Evolutionary conservation across 441 rosid species (phyloP).

Genomic region (Rhodomyrtus psidioides): DNA sequence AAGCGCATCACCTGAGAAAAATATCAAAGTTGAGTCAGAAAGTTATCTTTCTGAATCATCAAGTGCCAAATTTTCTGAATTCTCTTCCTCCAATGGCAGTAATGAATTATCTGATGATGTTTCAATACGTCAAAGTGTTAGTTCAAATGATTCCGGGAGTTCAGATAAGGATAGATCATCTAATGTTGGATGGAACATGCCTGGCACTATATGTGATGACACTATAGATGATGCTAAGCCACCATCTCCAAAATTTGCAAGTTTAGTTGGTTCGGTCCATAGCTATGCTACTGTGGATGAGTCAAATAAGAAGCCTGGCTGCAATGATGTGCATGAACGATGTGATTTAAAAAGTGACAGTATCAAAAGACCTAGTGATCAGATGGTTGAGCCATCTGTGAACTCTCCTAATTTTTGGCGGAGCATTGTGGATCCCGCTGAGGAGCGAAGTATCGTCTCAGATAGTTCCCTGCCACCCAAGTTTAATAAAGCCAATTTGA

Average conservation of each 20-base stretch:
- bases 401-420: constrained; percentile 60
- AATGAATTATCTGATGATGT: constrained; percentile 64
- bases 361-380: constrained; percentile 8
- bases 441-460: constrained; percentile 13
- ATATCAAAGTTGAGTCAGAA: constrained; percentile 32
- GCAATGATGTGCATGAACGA: constrained; percentile 18
- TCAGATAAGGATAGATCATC: constrained; percentile 28
- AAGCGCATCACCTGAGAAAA: constrained; percentile 19
- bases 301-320: constrained; percentile 20
- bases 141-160: constrained; percentile 53
- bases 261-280: constrained; percentile 55
- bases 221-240: constrained; percentile 32
- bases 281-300: constrained; percentile 20
- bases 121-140: constrained; percentile 55
- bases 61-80: constrained; percentile 64
- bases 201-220: constrained; percentile 19
- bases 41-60: constrained; percentile 46
- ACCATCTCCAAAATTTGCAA: constrained; percentile 66
- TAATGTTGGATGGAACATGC: constrained; percentile 22
- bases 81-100: constrained; percentile 32
- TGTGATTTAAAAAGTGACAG: constrained; percentile 16
- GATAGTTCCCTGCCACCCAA: constrained; percentile 18
- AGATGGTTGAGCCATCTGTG: constrained; percentile 14
- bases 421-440: constrained; percentile 28
- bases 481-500: constrained; percentile 7